Base-by-base conservation (phyloP, 345 rosid genomes). In the Zanthoxylum bungeanum region DNA sequence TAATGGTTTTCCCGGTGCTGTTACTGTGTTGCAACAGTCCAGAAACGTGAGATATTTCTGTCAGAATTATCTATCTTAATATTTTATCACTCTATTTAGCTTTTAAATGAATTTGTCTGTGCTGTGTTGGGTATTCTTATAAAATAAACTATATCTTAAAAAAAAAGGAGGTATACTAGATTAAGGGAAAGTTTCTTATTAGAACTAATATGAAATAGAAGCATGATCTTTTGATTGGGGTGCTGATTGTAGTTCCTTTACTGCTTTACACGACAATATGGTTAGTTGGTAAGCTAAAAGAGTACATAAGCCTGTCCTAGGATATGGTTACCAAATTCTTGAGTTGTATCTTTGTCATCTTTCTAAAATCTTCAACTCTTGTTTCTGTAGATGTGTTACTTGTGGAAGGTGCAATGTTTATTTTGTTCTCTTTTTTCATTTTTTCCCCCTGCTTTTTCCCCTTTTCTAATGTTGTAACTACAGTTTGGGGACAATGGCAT, bases 401-500 rank as follows among this genome's bases (percentile, higher is more conserved):
- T 21, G 58, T 62, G 31, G 22, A 19, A 66, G 63, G 50, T 56
- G 55, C 10, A 53, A 49, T 55, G 21, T 42, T 51, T 33, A 16
- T 55, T 37, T 39, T 42, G 19, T 42, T 12, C 4, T 12, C 1
- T 12, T 12, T 14, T 42, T 40, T 40, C 7, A 2, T 34, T 4
- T 34, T 36, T 36, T 1, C 4, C 12, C 14, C 14, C 14, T 42
- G n/a, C 19, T 14, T 30, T 19, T 37, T 6, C n/a, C 39, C 21
- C 39, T n/a, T 21, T 55, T 47, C 30, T 64, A 78, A 78, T 71
- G 52, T 59, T 64, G 64, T 71, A 28, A 69, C 37, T 67, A 12
- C 88, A 95, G 97, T 22, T 78, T 74, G 88, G 87, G 74, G 65
- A 88, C 68, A 88, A 82, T 80, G 79, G 87, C 79, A 93, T 96